Evolutionary conservation across 805 yeast genomes (phyloP), one percentile per base, ranked within the genome.

Genomic region (Maudiozyma serrabonitensis): DNA sequence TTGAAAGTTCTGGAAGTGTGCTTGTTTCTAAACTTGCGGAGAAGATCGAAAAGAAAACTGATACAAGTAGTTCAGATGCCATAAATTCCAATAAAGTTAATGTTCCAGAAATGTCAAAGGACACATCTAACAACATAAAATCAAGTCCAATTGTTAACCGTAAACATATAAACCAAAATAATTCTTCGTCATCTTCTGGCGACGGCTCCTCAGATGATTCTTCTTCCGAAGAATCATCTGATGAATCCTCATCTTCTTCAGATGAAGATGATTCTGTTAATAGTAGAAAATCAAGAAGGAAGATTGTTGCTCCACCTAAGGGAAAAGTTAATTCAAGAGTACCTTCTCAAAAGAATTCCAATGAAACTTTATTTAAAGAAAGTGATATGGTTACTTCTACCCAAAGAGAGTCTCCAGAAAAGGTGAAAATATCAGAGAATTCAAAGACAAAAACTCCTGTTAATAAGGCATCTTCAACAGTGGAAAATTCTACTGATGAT

Each of bases 301-400:
- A 61, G n/a, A 69, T 74, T 18, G 81, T 76, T 4, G 71, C 72
- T 39, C 70, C 78, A 2, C 81, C 81, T 18, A 69, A 62, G 48
- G 69, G 66, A n/a, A 49, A 64, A 3, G 53, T 13, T 45, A 21
- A 34, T 34, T 41, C 60, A 1, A 55, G 56, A 28, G 54, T 52
- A 3, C 46, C 54, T 7, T 47, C 55, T 1, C 47, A 51, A 26
- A 42, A 37, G 18, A 18, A 25, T 8, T 23, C 32, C 4, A 25
- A 25, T 26, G 43, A 41, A 5, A 8, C 13, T 13, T 4, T 25
- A 9, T 45, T 38, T 11, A 26, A 37, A 15, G 43, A 26, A 18
- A 12, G 16, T 12, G 32, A 41, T 15, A 23, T 25, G 43, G 43
- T 25, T 12, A 41, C 43, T 8, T 25, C 32, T n/a, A 25, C 43